These are phyloP conservation scores for Xylaria sp. DNA, from an alignment of 2,329 filamentous ascomycete species.

Conservation along the genomic window DNA sequence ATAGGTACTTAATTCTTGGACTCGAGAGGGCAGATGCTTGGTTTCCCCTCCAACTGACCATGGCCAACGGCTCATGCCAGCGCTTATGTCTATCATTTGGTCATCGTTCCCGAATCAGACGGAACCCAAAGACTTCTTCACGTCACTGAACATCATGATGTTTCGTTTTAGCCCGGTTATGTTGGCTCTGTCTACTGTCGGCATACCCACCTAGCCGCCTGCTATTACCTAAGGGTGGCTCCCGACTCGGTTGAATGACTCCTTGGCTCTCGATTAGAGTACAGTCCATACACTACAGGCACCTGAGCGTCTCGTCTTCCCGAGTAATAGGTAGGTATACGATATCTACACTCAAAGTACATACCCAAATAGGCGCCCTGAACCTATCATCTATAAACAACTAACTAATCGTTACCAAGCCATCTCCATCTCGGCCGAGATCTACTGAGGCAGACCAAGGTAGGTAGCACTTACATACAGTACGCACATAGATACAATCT, in stretches of 20 bases:
- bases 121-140: constrained; percentile 8
- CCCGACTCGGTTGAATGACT: not conserved
- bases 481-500: constrained; percentile 11
- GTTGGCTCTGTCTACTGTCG: not conserved
- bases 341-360: not conserved
- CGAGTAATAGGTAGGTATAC: not conserved
- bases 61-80: constrained; percentile 21
- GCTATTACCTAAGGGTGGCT: not conserved
- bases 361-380: not conserved
- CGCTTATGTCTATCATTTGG: constrained; percentile 18
- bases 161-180: constrained; percentile 8
- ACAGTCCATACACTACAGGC: not conserved
- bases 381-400: not conserved
- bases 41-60: constrained; percentile 10
- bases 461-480: not conserved
- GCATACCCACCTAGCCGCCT: not conserved
- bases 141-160: constrained; percentile 3
- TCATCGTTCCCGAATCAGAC: not conserved
- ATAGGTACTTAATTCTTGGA: constrained; percentile 11
- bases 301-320: not conserved
- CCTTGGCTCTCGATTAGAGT: not conserved
- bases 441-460: not conserved
- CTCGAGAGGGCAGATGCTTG: constrained; percentile 11
- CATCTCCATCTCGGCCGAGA: not conserved
- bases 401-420: constrained; percentile 1